Evolutionary conservation across 257 asterid species (phyloP).

Genomic region (Fraxinus pennsylvanica): DNA sequence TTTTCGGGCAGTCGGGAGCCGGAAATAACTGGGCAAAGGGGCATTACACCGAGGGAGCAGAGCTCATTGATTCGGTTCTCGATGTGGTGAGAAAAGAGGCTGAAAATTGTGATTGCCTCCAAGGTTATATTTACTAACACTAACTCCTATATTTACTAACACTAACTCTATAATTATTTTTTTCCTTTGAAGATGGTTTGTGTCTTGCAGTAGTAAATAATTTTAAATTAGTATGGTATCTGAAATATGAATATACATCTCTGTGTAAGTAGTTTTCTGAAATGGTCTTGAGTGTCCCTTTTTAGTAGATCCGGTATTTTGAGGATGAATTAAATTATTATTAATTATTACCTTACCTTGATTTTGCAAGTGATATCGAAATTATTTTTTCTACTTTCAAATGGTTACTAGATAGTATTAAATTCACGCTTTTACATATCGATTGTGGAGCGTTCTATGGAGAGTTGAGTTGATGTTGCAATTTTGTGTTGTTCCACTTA

Average conservation of each 20-base stretch:
- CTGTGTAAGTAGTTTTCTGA: neutral
- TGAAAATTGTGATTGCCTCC: constrained; percentile 75
- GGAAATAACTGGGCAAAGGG: constrained; percentile 81
- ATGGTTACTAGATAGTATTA: no score
- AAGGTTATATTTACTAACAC: constrained; percentile 39
- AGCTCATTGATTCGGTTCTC: constrained; percentile 73
- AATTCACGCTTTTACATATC: neutral
- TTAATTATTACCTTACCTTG: no score
- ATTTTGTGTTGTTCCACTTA: neutral
- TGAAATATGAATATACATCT: neutral
- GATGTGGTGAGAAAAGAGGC: constrained; percentile 83
- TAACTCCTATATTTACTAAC: neutral
- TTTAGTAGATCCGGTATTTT: constrained; percentile 27
- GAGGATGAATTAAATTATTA: neutral
- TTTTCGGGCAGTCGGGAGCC: constrained; percentile 78
- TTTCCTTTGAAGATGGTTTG: neutral
- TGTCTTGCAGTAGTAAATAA: neutral
- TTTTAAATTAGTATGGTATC: neutral
- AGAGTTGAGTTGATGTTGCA: neutral
- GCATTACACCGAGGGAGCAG: constrained; percentile 80
- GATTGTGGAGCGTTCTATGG: neutral
- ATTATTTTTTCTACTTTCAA: no score
- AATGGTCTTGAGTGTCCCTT: neutral
- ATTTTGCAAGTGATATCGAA: neutral
- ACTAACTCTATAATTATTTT: neutral